Percentiles rank a stretch among this genome's conserved stretches.
These are phyloP conservation scores for Plantago lanceolata DNA, from an alignment of 305 asterid genomes.

Conservation along the genomic window DNA sequence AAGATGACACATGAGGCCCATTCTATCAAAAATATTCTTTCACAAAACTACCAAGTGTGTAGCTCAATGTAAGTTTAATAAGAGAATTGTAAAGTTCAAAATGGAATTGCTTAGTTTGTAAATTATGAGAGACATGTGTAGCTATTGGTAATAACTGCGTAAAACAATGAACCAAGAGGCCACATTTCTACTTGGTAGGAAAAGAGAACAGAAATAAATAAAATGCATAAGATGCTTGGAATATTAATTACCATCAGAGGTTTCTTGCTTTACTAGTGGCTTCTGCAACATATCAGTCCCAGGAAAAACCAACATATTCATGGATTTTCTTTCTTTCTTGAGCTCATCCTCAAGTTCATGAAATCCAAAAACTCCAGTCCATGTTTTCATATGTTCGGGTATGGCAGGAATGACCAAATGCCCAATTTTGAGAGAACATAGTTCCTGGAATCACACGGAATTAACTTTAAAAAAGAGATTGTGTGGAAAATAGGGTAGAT, in stretches of 20 bases:
- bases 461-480: constrained; percentile 12
- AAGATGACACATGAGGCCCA: too few species aligned
- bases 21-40: too few species aligned
- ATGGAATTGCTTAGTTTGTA: too few species aligned
- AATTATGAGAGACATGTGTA: too few species aligned
- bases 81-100: too few species aligned
- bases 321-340: constrained; percentile 59
- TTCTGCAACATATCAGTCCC: constrained; percentile 90
- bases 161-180: background rate
- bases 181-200: constrained; percentile 2
- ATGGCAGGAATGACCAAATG: constrained; percentile 86
- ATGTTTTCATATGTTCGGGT: constrained; percentile 80
- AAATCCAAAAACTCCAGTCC: constrained; percentile 79
- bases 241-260: constrained; percentile 38
- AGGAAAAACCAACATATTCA: constrained; percentile 87
- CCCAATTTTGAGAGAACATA: constrained; percentile 59
- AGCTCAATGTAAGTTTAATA: too few species aligned
- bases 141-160: too few species aligned
- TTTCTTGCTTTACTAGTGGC: constrained; percentile 41
- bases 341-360: constrained; percentile 48
- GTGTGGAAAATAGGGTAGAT: background rate
- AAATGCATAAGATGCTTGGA: background rate
- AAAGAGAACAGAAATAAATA: background rate
- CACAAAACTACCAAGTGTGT: too few species aligned
- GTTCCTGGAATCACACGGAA: constrained; percentile 50